Evolutionary conservation across 2,329 filamentous ascomycete species (phyloP), one percentile per base, ranked within the genome.

Genomic region (Cercospora zeae-maydis): DNA sequence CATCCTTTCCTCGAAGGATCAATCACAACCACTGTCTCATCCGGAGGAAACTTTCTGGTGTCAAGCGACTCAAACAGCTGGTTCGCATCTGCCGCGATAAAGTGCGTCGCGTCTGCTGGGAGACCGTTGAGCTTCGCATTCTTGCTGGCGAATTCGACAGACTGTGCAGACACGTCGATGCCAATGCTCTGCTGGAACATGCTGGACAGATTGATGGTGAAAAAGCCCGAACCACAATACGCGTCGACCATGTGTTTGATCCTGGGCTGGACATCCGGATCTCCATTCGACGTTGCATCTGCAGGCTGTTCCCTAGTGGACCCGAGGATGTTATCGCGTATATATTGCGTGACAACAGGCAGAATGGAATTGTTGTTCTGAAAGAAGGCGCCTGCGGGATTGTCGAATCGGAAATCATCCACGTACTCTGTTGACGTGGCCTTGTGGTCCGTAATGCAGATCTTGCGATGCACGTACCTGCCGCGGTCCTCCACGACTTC

Each of bases 341-440:
- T 91, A 80, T 96, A 96, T 68, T 86, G 83, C 13, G 92, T 96
- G 78, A 98, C 96, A 14, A 81, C 79, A 31, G 91, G 87, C 24
- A 99, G 88, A 78, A 99, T 98, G 60, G 92, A 96, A 82, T 98
- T 98, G 84, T 99, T 99, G 83, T 99, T 99, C 75, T 99, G 95
- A 85, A 99, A 99, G 81, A 99, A 99, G 58, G 91, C 87, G 63
- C 93, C 93, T 10, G 95, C 95, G 2, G 90, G 91, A 79, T 96
- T 98, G 75, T 88, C 88, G 79, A 99, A 96, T 73, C 88, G 81
- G 80, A 89, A 95, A 76, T 87, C 80, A 73, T 89, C 91, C 66
- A 99, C 85, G 78, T 96, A 97, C 77, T 99, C 95, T 31, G 90
- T 93, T 3, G 90, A 88, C 56, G 84, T 90, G 67, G 85, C 89